Conservation (phyloP, 768 basidiomycete genomes). For the Phlebiopsis flavidoalba region DNA sequence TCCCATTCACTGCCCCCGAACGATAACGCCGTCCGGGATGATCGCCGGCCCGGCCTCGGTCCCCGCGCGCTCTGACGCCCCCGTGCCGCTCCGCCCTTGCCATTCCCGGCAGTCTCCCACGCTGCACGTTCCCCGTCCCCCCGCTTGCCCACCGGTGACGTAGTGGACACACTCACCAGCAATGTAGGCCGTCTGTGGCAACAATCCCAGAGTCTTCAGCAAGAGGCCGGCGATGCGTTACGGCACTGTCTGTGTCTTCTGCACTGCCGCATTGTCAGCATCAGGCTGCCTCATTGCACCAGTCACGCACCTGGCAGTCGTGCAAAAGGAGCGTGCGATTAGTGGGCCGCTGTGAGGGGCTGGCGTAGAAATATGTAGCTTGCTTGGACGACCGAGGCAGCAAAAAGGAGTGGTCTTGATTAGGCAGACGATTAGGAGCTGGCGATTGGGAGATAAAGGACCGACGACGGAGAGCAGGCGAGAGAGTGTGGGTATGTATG, state of each 20-base stretch:
- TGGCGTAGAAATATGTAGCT: not conserved
- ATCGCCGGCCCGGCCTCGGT: not conserved
- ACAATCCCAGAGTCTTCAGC: too few species aligned
- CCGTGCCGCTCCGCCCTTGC: not conserved
- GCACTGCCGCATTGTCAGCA: not conserved
- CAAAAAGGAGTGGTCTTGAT: constrained; percentile 14
- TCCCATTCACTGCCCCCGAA: not conserved
- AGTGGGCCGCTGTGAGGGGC: not conserved
- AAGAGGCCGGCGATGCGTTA: too few species aligned
- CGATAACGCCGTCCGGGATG: not conserved
- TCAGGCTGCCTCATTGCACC: not conserved
- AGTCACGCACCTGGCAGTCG: not conserved
- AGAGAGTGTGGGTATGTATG: too few species aligned
- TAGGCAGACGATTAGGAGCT: constrained; percentile 18
- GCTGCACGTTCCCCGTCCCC: constrained; percentile 22
- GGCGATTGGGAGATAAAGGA: constrained; percentile 16
- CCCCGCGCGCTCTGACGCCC: not conserved
- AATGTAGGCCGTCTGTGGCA: too few species aligned
- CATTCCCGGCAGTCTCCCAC: constrained; percentile 14
- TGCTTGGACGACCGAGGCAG: not conserved
- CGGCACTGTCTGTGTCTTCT: not conserved
- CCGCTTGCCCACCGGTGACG: constrained; percentile 18
- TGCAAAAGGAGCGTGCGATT: not conserved
- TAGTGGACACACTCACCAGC: constrained; percentile 10
- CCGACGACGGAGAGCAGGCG: not conserved